Base-by-base conservation (phyloP, 2,329 filamentous ascomycete genomes). In the Hypocreales sp. region DNA sequence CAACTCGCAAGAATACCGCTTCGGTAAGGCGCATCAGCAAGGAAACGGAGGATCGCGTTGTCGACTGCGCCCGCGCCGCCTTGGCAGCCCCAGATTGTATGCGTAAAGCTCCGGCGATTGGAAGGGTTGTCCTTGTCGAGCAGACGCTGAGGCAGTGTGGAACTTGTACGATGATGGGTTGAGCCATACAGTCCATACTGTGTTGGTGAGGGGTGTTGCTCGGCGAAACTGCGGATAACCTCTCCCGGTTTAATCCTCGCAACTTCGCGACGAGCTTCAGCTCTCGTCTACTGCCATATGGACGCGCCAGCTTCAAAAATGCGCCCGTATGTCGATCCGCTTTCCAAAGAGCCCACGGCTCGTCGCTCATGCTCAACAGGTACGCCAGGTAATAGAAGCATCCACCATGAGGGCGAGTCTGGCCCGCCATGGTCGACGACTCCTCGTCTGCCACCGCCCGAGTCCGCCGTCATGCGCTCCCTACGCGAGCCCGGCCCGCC, bases 371-470 rank as follows among this genome's bases (percentile, higher is more conserved):
- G n/a, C n/a, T n/a, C n/a, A n/a, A n/a, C n/a, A n/a, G n/a, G n/a
- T n/a, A n/a, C n/a, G n/a, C n/a, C n/a, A 22, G 11, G 20, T 8
- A 22, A 22, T 22, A 22, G 11, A 22, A 22, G 8, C 12, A 22
- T 22, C 38, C 45, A 56, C 38, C 40, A 60, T 60, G 56, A 56
- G 56, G 53, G 53, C 55, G 44, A 48, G 50, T 37, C 39, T 60
- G 40, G 53, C 55, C 49, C 55, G 55, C 38, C 53, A 60, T 50
- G 54, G 52, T 45, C 54, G 46, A 44, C 51, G 52, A 40, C 44
- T 53, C 37, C 44, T 55, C 34, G 41, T 49, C 41, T 41, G 44
- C 38, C 50, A 46, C 25, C 35, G n/a, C n/a, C n/a, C 44, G 27
- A 35, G 46, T 32, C 39, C 42, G 31, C 45, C 53, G 27, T 46